phyloP scores from a whole-genome alignment of 2,329 filamentous ascomycete genomes.

The Ophiosphaerella korrae region DNA sequence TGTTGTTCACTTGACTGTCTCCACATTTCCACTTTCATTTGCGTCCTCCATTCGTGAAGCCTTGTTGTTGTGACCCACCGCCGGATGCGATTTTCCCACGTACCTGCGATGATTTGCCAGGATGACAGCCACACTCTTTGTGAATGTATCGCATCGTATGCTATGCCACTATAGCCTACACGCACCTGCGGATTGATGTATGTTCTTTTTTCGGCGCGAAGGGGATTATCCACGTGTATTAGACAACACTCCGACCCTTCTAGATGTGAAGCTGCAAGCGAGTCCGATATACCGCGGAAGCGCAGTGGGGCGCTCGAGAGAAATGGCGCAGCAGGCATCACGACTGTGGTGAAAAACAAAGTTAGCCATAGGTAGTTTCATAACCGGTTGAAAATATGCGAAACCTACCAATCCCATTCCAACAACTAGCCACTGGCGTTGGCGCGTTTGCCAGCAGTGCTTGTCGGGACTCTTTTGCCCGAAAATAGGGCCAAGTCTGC shows the following conservation, averaged over 20 bases:
- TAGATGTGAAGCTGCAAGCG: constrained; percentile 63
- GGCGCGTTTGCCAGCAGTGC: constrained; percentile 33
- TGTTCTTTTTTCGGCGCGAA: constrained; percentile 36
- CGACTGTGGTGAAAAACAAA: constrained; percentile 18
- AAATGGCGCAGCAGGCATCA: constrained; percentile 18
- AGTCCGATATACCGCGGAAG: constrained; percentile 68
- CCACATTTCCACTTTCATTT: neutral
- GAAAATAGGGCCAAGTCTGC: constrained; percentile 65
- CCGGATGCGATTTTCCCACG: neutral
- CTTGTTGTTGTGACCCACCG: too few relatives aligned
- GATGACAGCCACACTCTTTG: neutral
- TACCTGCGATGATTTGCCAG: neutral
- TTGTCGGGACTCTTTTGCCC: constrained; percentile 55
- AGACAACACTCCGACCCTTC: constrained; percentile 81
- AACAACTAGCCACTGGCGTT: constrained; percentile 66
- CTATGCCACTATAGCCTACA: constrained; percentile 62
- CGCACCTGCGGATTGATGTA: constrained; percentile 36
- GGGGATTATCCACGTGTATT: constrained; percentile 71
- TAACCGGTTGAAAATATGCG: too few relatives aligned
- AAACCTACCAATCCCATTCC: constrained; percentile 61
- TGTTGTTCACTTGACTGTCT: neutral
- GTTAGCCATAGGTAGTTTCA: too few relatives aligned
- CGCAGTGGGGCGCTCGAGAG: constrained; percentile 46
- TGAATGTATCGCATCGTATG: constrained; percentile 17
- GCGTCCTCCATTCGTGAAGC: neutral